Base-by-base conservation (phyloP, 1,284 basidiomycete genomes). In the Phylloboletellus chloephorus region DNA sequence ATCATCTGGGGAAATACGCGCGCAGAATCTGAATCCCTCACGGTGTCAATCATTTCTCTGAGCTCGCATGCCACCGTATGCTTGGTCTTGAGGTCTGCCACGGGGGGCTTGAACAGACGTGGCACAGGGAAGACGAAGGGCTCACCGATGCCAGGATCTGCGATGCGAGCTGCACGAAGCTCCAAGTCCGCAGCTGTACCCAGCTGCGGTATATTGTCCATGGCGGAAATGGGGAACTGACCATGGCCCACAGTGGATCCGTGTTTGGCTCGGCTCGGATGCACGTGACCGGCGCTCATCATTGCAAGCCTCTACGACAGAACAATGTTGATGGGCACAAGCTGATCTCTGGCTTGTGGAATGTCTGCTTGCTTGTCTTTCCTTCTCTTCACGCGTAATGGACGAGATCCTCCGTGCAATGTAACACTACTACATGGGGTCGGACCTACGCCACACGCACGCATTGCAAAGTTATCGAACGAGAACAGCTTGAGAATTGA, bases 41-140 rank as follows among this genome's bases (percentile, higher is more conserved):
- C 80, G 17, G 80, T 81, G 60, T 96, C 92, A 49, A 95, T 78
- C 62, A 85, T 80, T 61, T 95, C 91, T 43, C 90, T 76, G 47
- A 96, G 78, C 61, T 95, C 91, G 47, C 73, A 77, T 35, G 88
- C 88, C 29, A 79, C 72, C 5, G 69, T 68, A 57, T 79, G 73
- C 61, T 86, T 88, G 0, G 75, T 74, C 47, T 77, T 78, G 50
- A 88, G 71, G 62, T 88, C 85, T 87, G 13, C 20, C 16, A 17
- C n/a, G 31, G 21, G 15, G 15, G 39, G 35, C 13, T 11, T 50
- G 23, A 43, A 43, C 17, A 19, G 26, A 21, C 9, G 36, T 4
- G 4, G 10, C 1, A 24, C 19, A 31, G 15, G 34, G 19, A 34
- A 37, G 19, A 23, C 42, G 26, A 28, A 47, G 8, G 35, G 51